Evolutionary conservation across 2,329 filamentous ascomycete species (phyloP).

Genomic region (Fusarium euwallaceae): DNA sequence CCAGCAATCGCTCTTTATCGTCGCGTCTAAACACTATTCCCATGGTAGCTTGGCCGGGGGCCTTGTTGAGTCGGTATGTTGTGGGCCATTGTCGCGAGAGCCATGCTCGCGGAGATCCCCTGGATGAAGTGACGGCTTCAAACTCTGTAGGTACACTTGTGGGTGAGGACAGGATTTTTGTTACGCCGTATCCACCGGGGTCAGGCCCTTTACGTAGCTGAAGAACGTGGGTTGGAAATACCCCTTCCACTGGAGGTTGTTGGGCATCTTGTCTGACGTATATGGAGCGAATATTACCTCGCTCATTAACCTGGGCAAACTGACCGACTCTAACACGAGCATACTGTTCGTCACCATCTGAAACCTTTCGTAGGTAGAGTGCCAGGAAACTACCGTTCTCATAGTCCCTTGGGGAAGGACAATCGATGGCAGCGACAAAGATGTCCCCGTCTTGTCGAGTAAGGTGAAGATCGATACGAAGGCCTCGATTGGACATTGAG

Average conservation of each 20-base stretch:
- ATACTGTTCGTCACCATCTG: conserved; percentile 41
- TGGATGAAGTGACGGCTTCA: not conserved
- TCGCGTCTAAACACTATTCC: conserved; percentile 11
- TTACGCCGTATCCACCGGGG: not conserved
- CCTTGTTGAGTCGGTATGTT: conserved; percentile 4
- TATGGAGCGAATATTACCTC: conserved; percentile 40
- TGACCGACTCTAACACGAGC: conserved; percentile 40
- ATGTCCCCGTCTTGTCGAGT: conserved; percentile 21
- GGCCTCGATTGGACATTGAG: conserved; percentile 45
- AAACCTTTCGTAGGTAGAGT: conserved; percentile 49
- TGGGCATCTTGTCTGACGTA: conserved; percentile 43
- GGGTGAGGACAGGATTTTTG: not conserved
- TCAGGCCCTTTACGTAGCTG: conserved; percentile 34
- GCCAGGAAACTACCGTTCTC: conserved; percentile 46
- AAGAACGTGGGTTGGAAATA: conserved; percentile 39
- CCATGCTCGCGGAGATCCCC: not conserved
- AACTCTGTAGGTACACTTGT: not conserved
- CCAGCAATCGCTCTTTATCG: conserved; percentile 6
- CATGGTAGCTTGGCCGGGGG: not conserved
- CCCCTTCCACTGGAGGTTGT: conserved; percentile 39
- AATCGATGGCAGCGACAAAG: conserved; percentile 50
- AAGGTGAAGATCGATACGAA: conserved; percentile 45
- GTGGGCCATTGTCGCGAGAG: not conserved
- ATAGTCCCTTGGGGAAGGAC: conserved; percentile 49
- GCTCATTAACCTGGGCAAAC: conserved; percentile 27